Percentiles rank a stretch among this genome's conserved stretches.
Evolutionary conservation across 1,284 basidiomycete species (phyloP).

Genomic region (Cryptococcus sp.): DNA sequence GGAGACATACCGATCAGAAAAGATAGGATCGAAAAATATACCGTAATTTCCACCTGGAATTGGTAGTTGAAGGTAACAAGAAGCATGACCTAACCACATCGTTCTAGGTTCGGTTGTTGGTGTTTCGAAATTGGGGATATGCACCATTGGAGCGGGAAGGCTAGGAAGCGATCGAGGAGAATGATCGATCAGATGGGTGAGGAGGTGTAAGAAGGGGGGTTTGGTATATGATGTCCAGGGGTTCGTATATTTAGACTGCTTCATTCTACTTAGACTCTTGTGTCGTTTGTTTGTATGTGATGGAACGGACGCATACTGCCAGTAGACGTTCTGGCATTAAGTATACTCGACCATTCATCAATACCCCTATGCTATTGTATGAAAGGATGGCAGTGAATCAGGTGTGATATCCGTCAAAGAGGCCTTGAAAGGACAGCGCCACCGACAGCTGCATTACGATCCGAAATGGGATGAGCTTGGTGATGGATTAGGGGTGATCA

Average conservation of each 20-base stretch:
- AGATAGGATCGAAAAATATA: conserved; percentile 23
- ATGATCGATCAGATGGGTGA: neutral
- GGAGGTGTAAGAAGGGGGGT: neutral
- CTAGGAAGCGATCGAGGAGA: neutral
- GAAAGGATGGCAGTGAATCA: too few relatives aligned
- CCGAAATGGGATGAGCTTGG: too few relatives aligned
- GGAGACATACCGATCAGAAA: conserved; percentile 9
- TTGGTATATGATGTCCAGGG: neutral
- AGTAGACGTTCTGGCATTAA: too few relatives aligned
- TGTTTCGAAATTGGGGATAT: neutral
- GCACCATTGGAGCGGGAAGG: neutral
- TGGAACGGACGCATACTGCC: too few relatives aligned
- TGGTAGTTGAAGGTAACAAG: conserved; percentile 15
- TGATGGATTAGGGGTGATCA: too few relatives aligned
- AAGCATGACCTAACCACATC: conserved; percentile 30
- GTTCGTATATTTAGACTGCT: neutral
- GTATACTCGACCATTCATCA: too few relatives aligned
- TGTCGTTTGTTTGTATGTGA: neutral
- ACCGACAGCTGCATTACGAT: too few relatives aligned
- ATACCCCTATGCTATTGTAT: too few relatives aligned
- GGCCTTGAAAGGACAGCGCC: too few relatives aligned
- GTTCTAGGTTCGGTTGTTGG: conserved; percentile 1
- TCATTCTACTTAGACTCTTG: too few relatives aligned
- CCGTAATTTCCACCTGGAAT: neutral
- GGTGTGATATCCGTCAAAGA: too few relatives aligned